Base-by-base conservation (phyloP, 805 yeast species). In the Wickerhamomyces mucosus region DNA sequence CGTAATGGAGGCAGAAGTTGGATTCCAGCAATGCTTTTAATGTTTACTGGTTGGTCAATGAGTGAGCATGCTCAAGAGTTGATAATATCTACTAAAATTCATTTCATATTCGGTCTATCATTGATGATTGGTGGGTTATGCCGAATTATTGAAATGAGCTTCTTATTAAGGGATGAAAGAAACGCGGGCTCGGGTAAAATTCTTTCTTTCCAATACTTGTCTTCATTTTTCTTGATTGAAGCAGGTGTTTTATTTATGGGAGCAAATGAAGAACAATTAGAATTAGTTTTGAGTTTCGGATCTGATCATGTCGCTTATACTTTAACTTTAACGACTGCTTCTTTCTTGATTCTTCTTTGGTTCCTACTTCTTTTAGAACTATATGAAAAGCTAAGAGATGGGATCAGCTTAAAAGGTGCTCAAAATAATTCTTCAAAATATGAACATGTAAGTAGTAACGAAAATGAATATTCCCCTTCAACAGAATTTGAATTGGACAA, bases 11-110 rank as follows among this genome's bases (percentile, higher is more conserved):
- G 65, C 37, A 68, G 96, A 43, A 69, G 80, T 21, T 81, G 76
- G 45, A 59, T 89, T 22, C 97, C 97, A 3, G 78, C 94, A 3
- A 43, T 86, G 25, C 72, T 92, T 30, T 69, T 89, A 40, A 72
- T 86, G 10, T 78, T 81, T 50, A 89, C 96, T 0, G 97, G 96
- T 1, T 89, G 84, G 71, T 80, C 96, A 27, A 89, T 89, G 97
- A 71, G 88, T 25, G 81, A 84, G 43, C 97, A 89, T 58, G 67
- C 72, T 2, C 97, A 89, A 58, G 68, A 72, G 35, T 59, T 84
- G 44, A 64, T 53, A 36, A 75, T 88, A 18, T 80, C 94, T 32
- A 85, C 96, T 3, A 78, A 81, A 52, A 86, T 89, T 22, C 97
- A 89, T 51, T 74, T 74, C 12, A 68, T 88, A 61, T 89, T 89